Evolutionary conservation across 2,329 filamentous ascomycete genomes (phyloP), one percentile per base, ranked within the genome.

Genomic region (Metarhizium humberi): DNA sequence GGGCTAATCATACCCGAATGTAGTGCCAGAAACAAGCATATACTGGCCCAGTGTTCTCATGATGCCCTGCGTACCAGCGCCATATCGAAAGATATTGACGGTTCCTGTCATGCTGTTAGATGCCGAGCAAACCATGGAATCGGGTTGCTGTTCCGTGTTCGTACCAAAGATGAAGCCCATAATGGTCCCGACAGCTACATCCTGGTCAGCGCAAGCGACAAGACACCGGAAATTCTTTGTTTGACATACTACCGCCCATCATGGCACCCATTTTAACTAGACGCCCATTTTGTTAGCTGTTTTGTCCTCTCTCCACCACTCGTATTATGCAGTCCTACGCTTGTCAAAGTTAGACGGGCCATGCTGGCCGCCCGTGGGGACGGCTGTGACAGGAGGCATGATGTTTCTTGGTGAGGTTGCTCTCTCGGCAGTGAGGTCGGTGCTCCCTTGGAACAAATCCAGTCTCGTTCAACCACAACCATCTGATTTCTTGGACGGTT

Each of bases 81-180:
- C 94, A 68, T 92, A 96, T 72, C 94, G 84, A 69, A 99, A 92
- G 67, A 99, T 96, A 68, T 92, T 95, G 64, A 95, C 89, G 52
- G 88, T 90, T 69, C 91, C 90, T 95, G 59, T 30, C 20, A 45
- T 14, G n/a, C 16, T 38, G 55, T 61, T 40, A 59, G 54, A 20
- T 25, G 3, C 16, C 20, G 4, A 13, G 6, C 2, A 18, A 29
- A 10, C 18, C 13, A 16, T 16, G 20, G 40, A 18, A 29, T 16
- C 4, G 13, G 18, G 25, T 34, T 20, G 30, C 42, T 13, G 8
- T 10, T 46, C 18, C 3, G 14, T 25, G 51, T 55, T 65, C 78
- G 52, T 78, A 95, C 92, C 94, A 65, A 94, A 96, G 66, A 99
- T 95, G 77, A 99, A 97, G 61, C 94, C 94, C 74, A 99, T 96